phyloP scores from a whole-genome alignment of 495 filamentous ascomycete genomes.

The Penicillium manginii region DNA sequence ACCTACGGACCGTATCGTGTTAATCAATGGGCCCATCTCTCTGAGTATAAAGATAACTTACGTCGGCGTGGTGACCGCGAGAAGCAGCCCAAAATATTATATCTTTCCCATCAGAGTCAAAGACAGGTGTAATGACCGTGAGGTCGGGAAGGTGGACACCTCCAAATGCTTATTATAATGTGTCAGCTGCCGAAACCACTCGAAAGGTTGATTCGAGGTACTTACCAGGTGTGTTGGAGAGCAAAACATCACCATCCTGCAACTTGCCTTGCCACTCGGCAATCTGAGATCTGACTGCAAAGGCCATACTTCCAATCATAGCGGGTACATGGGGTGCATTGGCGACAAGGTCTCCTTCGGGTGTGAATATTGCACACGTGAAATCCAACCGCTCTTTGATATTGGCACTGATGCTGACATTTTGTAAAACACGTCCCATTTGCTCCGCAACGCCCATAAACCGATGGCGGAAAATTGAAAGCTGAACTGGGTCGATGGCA shows the following conservation, averaged over 20 bases:
- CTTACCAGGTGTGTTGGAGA: constrained; percentile 80
- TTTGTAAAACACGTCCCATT: constrained; percentile 42
- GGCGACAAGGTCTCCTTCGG: constrained; percentile 40
- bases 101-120: constrained; percentile 62
- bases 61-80: constrained; percentile 77
- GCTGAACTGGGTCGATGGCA: constrained; percentile 71
- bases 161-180: constrained; percentile 65
- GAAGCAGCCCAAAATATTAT: constrained; percentile 94
- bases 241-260: constrained; percentile 80
- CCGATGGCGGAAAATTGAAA: constrained; percentile 86
- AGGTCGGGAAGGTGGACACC: constrained; percentile 87
- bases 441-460: constrained; percentile 58
- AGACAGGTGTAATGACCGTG: constrained; percentile 86
- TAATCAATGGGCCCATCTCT: neutral
- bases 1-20: constrained; percentile 38
- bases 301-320: constrained; percentile 82
- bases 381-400: constrained; percentile 48
- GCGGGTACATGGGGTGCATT: constrained; percentile 77
- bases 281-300: constrained; percentile 82
- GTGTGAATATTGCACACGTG: constrained; percentile 40
- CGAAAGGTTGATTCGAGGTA: neutral
- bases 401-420: constrained; percentile 36
- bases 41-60: neutral
- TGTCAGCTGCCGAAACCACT: constrained; percentile 1
- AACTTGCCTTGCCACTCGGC: constrained; percentile 82